phyloP scores from a whole-genome alignment of 2,329 filamentous ascomycete species.

The Eutypella sp. region DNA sequence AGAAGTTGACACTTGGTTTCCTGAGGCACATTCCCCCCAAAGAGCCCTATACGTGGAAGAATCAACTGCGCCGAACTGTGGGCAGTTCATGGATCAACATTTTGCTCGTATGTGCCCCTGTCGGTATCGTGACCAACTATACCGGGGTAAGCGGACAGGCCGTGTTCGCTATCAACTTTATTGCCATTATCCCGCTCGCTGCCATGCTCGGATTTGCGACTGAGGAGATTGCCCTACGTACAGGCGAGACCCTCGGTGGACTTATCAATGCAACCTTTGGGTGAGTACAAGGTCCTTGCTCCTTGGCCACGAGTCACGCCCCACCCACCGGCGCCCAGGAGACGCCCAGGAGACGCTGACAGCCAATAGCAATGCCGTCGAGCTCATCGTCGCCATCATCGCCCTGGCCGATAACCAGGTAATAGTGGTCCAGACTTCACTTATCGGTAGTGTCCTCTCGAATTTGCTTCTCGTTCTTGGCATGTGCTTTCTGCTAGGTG shows the following conservation, averaged over 20 bases:
- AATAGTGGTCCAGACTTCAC: conserved; percentile 83
- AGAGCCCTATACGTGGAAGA: conserved; percentile 52
- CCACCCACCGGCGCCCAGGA: neutral
- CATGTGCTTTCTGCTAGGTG: conserved; percentile 89
- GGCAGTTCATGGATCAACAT: conserved; percentile 86
- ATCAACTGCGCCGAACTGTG: conserved; percentile 69
- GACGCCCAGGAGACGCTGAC: conserved; percentile 3
- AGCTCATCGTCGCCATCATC: conserved; percentile 83
- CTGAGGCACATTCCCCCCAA: conserved; percentile 45
- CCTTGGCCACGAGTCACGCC: neutral
- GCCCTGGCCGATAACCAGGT: conserved; percentile 71
- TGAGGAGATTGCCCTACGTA: conserved; percentile 78
- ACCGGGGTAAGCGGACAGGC: conserved; percentile 36
- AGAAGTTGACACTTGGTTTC: conserved; percentile 34
- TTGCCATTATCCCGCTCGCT: conserved; percentile 87
- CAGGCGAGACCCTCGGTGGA: conserved; percentile 82
- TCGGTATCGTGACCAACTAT: conserved; percentile 72
- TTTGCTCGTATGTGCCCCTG: conserved; percentile 70
- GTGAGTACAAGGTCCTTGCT: conserved; percentile 36
- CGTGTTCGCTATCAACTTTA: conserved; percentile 85
- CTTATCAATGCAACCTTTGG: conserved; percentile 89
- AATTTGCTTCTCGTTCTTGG: conserved; percentile 86
- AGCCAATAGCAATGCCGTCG: conserved; percentile 67
- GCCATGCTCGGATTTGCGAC: conserved; percentile 84
- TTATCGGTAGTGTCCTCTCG: conserved; percentile 87